phyloP scores from a whole-genome alignment of 345 rosid genomes.

The Eucalyptus brandiana region DNA sequence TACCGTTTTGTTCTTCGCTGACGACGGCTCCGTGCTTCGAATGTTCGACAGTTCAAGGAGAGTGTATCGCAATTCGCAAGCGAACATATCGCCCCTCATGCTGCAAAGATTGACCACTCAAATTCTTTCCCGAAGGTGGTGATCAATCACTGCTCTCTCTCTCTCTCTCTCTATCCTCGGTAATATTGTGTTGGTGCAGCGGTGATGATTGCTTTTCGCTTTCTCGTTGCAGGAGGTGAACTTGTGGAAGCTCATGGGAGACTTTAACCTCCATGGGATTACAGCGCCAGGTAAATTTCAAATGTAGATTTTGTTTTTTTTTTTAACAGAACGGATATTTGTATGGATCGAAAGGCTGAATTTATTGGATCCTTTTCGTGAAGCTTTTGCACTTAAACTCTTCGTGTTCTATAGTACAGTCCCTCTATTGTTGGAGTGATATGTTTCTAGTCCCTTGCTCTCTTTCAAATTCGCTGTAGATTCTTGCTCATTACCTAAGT shows the following conservation, averaged over 20 bases:
- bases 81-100: conserved; percentile 70
- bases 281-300: conserved; percentile 65
- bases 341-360: not conserved
- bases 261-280: conserved; percentile 87
- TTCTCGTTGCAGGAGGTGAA: conserved; percentile 48
- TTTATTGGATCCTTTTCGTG: not conserved
- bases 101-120: conserved; percentile 57
- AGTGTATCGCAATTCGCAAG: conserved; percentile 77
- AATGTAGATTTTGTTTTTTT: not conserved
- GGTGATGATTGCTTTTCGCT: not conserved
- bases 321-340: not conserved
- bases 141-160: not conserved
- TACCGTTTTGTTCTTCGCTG: not conserved
- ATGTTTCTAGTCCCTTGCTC: not conserved
- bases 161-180: not conserved
- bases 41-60: conserved; percentile 61
- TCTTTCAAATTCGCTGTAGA: not conserved
- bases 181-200: not conserved
- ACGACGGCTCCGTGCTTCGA: not conserved
- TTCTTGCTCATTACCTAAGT: not conserved
- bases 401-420: not conserved
- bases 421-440: not conserved
- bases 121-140: conserved; percentile 79
- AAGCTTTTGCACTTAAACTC: not conserved
- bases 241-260: conserved; percentile 95